These are phyloP conservation scores for Dillenia turbinata DNA, from an alignment of 164 flowering plant species.

Conservation along the genomic window DNA sequence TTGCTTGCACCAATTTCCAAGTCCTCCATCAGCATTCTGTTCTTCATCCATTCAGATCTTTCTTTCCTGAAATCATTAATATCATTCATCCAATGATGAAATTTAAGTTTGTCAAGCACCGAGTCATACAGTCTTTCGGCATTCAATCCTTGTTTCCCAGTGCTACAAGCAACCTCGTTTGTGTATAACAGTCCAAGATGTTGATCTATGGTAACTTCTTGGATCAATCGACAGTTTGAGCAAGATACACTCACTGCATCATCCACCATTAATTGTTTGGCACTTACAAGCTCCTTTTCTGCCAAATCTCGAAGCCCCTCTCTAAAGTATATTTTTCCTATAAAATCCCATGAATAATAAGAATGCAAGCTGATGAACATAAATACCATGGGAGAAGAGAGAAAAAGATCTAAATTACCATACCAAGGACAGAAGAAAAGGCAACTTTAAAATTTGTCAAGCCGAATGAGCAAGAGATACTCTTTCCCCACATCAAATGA, in stretches of 20 bases:
- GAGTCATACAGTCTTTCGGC: conserved; percentile 35
- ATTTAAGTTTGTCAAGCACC: conserved; percentile 38
- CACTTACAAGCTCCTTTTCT: conserved; percentile 41
- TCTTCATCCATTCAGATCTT: neutral
- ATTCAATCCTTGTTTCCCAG: conserved; percentile 6
- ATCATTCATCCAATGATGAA: conserved; percentile 32
- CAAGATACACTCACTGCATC: conserved; percentile 25
- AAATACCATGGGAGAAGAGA: too few species aligned
- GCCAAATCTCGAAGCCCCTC: conserved; percentile 39
- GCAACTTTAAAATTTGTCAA: conserved; percentile 56
- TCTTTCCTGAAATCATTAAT: conserved; percentile 20
- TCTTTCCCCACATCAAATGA: conserved; percentile 60
- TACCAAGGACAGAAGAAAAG: conserved; percentile 80
- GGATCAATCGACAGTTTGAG: conserved; percentile 34
- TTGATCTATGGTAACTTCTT: conserved; percentile 41
- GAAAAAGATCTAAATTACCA: neutral
- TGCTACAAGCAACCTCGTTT: conserved; percentile 12
- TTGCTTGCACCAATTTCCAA: too few species aligned
- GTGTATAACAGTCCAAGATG: conserved; percentile 50
- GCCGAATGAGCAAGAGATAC: conserved; percentile 46
- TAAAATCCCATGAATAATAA: too few species aligned
- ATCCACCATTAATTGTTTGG: conserved; percentile 25
- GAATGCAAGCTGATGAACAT: too few species aligned
- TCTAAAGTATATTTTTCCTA: conserved; percentile 55
- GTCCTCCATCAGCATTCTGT: too few species aligned